These are phyloP conservation scores for Posidonia australis DNA, from an alignment of 106 monocot genomes.

Conservation along the genomic window DNA sequence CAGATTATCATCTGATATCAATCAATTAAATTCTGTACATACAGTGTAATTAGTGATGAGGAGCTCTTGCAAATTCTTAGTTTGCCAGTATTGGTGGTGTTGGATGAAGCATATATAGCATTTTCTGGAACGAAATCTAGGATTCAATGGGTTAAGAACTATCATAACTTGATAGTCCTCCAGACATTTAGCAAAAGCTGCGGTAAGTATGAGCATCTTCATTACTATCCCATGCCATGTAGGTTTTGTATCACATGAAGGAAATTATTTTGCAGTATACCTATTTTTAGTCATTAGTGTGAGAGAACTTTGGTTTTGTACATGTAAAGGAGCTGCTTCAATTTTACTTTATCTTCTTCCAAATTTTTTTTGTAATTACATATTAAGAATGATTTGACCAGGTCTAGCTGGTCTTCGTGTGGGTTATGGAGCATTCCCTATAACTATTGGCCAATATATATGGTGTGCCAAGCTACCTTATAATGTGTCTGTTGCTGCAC, in stretches of 20 bases:
- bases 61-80: constrained; percentile 1
- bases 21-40: neutral
- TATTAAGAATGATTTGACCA: neutral
- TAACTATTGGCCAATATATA: neutral
- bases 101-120: constrained; percentile 15
- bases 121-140: constrained; percentile 1
- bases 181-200: constrained; percentile 5
- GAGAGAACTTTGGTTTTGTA: too few species aligned
- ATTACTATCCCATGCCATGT: too few species aligned
- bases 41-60: constrained; percentile 9
- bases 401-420: constrained; percentile 10
- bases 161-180: constrained; percentile 9
- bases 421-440: constrained; percentile 9
- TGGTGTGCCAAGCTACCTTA: constrained; percentile 6
- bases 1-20: neutral
- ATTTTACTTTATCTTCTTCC: neutral
- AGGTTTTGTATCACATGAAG: too few species aligned
- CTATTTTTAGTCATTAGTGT: too few species aligned
- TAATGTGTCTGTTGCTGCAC: constrained; percentile 6
- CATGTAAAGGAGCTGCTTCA: too few species aligned
- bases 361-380: neutral
- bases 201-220: neutral
- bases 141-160: constrained; percentile 5
- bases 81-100: constrained; percentile 9
- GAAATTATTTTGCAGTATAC: too few species aligned